Conservation (phyloP, 164 flowering plant genomes). For the Kingdonia uniflora region DNA sequence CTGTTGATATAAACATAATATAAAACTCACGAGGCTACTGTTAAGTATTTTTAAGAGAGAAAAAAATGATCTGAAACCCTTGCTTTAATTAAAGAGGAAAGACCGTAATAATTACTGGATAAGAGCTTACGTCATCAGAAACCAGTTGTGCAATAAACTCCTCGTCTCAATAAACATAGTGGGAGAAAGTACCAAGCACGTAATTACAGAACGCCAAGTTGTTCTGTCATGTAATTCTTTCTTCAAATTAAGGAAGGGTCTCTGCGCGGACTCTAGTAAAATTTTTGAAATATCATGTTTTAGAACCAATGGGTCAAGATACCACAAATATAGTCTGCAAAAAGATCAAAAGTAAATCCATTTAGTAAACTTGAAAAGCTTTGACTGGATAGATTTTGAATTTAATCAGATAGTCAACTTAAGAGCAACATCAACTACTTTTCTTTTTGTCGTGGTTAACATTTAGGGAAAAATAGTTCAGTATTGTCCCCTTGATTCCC, state of each 20-base stretch:
- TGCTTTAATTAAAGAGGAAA: background rate
- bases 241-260: constrained; percentile 58
- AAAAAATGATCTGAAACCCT: no score
- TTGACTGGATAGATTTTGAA: background rate
- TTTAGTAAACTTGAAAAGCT: background rate
- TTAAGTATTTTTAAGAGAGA: no score
- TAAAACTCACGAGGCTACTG: no score
- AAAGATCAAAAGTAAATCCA: constrained; percentile 1
- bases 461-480: no score
- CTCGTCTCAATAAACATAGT: constrained; percentile 57
- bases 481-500: no score
- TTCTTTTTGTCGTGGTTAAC: background rate
- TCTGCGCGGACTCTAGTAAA: constrained; percentile 24
- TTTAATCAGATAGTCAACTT: background rate
- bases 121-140: constrained; percentile 49
- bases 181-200: constrained; percentile 53
- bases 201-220: constrained; percentile 43
- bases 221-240: constrained; percentile 44
- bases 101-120: background rate
- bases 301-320: constrained; percentile 47
- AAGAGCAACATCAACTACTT: background rate
- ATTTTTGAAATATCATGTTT: constrained; percentile 39
- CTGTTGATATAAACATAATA: no score
- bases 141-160: constrained; percentile 60
- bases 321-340: constrained; percentile 54